phyloP scores from a whole-genome alignment of 768 basidiomycete species.

The Hirschioporus abietinus region DNA sequence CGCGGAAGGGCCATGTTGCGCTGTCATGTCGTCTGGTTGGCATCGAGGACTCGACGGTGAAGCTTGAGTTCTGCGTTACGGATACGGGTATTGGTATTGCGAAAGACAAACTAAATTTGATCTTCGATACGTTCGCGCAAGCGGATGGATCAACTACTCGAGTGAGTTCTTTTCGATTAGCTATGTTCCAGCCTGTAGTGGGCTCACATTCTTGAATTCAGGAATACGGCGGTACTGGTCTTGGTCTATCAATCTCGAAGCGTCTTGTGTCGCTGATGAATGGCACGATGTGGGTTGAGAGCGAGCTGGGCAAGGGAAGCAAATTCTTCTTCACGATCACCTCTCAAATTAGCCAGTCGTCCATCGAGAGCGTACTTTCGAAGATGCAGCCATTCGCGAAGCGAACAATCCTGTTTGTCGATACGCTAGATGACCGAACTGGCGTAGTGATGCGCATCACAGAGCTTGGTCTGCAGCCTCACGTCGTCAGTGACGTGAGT shows the following conservation, averaged over 20 bases:
- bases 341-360: conserved; percentile 71
- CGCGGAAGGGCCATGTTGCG: conserved; percentile 82
- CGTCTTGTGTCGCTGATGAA: conserved; percentile 96
- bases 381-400: conserved; percentile 87
- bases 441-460: conserved; percentile 71
- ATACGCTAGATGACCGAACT: conserved; percentile 72
- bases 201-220: conserved; percentile 22
- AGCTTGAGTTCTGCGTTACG: conserved; percentile 93
- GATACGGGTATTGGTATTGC: conserved; percentile 99
- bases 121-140: conserved; percentile 99
- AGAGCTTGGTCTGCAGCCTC: conserved; percentile 74
- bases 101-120: conserved; percentile 95
- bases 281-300: conserved; percentile 98
- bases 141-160: conserved; percentile 97
- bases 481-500: conserved; percentile 70
- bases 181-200: conserved; percentile 3
- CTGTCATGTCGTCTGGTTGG: conserved; percentile 78
- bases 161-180: conserved; percentile 37
- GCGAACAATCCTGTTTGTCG: conserved; percentile 87
- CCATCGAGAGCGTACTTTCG: conserved; percentile 62
- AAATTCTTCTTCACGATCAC: conserved; percentile 97
- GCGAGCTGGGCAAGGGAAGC: conserved; percentile 87
- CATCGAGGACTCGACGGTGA: conserved; percentile 77
- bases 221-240: conserved; percentile 97
- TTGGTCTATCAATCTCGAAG: conserved; percentile 96